Evolutionary conservation across 345 rosid genomes (phyloP).

Genomic region (Barbarea vulgaris): DNA sequence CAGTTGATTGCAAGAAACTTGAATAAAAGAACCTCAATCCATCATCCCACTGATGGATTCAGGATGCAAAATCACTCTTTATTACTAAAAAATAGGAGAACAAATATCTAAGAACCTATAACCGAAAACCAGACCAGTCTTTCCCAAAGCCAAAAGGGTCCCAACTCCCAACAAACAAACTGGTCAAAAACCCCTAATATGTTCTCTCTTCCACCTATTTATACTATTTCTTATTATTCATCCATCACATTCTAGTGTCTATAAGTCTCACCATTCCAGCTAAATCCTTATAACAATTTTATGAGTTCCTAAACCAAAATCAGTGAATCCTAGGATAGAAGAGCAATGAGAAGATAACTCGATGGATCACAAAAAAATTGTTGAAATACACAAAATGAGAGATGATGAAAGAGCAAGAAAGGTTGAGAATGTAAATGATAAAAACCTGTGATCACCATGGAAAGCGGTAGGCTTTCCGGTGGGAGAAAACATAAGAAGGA

Average conservation of each 20-base stretch:
- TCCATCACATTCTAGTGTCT: conserved; percentile 3
- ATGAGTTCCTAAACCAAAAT: not conserved
- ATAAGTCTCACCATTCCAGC: conserved; percentile 6
- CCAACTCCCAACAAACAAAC: conserved; percentile 5
- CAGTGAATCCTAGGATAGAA: not conserved
- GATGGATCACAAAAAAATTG: not conserved
- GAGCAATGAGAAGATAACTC: not conserved
- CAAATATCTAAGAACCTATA: not conserved
- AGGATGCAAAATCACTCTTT: not conserved
- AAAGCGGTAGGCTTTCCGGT: conserved; percentile 71
- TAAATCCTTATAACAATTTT: conserved; percentile 1
- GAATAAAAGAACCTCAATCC: conserved; percentile 1
- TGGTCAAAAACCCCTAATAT: not conserved
- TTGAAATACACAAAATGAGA: not conserved
- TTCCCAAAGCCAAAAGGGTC: not conserved
- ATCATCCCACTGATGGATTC: not conserved
- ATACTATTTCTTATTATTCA: not conserved
- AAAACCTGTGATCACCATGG: conserved; percentile 74
- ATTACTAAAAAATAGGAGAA: not conserved
- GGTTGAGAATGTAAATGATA: not conserved
- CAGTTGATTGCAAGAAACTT: not conserved
- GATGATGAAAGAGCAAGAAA: not conserved
- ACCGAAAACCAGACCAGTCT: not conserved
- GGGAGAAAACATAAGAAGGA: conserved; percentile 92
- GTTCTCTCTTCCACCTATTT: not conserved